Conservation (phyloP, 805 yeast species). For the Yamadazyma scolyti region DNA sequence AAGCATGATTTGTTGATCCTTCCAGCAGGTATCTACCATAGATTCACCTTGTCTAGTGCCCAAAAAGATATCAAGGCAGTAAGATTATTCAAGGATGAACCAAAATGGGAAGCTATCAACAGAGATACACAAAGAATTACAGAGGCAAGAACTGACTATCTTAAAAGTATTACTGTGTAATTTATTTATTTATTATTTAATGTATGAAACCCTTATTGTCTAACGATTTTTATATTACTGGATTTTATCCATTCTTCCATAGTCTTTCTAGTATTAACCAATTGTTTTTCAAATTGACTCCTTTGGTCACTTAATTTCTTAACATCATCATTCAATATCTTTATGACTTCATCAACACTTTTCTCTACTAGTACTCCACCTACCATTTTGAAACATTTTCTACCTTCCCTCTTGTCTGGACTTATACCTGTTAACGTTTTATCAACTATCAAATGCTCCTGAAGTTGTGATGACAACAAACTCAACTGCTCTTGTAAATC, state of each 20-base stretch:
- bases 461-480: conserved; percentile 31
- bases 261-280: conserved; percentile 24
- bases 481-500: conserved; percentile 37
- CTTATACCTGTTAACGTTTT: conserved; percentile 33
- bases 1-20: conserved; percentile 66
- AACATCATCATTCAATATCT: conserved; percentile 20
- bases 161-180: conserved; percentile 24
- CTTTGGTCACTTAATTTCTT: conserved; percentile 19
- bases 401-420: conserved; percentile 36
- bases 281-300: conserved; percentile 21
- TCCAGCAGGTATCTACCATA: conserved; percentile 93
- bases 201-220: conserved; percentile 10
- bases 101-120: conserved; percentile 89
- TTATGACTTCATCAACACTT: conserved; percentile 68
- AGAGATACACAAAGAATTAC: conserved; percentile 45
- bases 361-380: conserved; percentile 90
- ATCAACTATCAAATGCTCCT: conserved; percentile 41
- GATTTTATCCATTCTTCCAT: conserved; percentile 39
- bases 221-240: conserved; percentile 40
- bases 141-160: conserved; percentile 34
- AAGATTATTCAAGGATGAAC: conserved; percentile 88
- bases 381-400: conserved; percentile 89
- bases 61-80: conserved; percentile 67
- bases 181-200: conserved; percentile 4
- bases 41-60: conserved; percentile 70